phyloP scores from a whole-genome alignment of 106 monocot species.

The Allium fistulosum region DNA sequence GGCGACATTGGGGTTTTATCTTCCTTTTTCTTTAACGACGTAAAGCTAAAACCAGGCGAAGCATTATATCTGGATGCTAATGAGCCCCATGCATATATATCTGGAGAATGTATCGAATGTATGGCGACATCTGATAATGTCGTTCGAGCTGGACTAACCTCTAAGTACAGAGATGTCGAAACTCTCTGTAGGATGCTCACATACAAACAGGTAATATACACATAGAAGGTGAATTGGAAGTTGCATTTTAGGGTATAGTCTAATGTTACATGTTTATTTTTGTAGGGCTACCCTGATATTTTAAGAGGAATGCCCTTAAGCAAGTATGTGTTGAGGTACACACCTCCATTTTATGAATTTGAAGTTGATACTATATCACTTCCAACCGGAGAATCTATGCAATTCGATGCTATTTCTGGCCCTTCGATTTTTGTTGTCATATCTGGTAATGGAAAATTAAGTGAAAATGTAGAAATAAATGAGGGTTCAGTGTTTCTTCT shows the following conservation, averaged over 20 bases:
- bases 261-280: background rate
- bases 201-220: conserved; percentile 53
- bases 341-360: conserved; percentile 93
- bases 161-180: conserved; percentile 77
- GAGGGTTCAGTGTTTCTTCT: conserved; percentile 72
- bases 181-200: conserved; percentile 96
- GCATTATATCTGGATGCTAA: conserved; percentile 78
- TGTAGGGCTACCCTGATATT: conserved; percentile 85
- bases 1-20: conserved; percentile 80
- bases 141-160: conserved; percentile 91
- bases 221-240: too few relatives aligned
- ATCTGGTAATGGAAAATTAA: conserved; percentile 40
- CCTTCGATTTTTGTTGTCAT: conserved; percentile 66
- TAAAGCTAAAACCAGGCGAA: conserved; percentile 87
- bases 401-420: conserved; percentile 31
- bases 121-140: conserved; percentile 99
- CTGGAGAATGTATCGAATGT: conserved; percentile 89
- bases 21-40: conserved; percentile 84
- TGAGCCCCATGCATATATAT: conserved; percentile 95
- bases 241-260: too few relatives aligned
- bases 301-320: conserved; percentile 40
- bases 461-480: conserved; percentile 7
- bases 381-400: conserved; percentile 33
- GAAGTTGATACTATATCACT: conserved; percentile 62
- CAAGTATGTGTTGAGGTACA: conserved; percentile 42